Evolutionary conservation across 495 filamentous ascomycete genomes (phyloP), one percentile per base, ranked within the genome.

Genomic region (Acidiella bohemica): DNA sequence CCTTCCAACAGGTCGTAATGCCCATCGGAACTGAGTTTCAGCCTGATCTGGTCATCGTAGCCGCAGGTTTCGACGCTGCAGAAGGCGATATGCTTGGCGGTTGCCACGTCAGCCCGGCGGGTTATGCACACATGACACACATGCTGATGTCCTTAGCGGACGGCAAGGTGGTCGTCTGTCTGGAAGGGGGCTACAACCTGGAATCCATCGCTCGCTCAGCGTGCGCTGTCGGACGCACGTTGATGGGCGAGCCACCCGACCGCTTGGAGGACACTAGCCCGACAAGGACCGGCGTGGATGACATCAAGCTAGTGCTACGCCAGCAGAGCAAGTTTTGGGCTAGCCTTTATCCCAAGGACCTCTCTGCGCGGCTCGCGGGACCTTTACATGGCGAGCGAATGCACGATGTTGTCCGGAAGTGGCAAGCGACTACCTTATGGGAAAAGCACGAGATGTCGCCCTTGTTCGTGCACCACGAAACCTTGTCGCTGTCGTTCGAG

Each of bases 61-160:
- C 92, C 5, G 87, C 90, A 46, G 90, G 90, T 1, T 99, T 99
- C 44, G 90, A 99, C 60, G 90, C 90, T 4, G 90, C 90, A 2
- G 83, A 75, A 30, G 90, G 92, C 6, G 90, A 99, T 59, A 77
- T 82, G 39, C 69, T 99, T 14, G 90, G 90, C 26, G 84, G 78
- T 23, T 99, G 92, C 56, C 85, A 80, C 50, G 88, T 96, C 4
- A 78, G 85, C 0, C 90, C 90, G 0, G 60, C 76, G 17, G 88
- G 92, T 53, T 99, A 96, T 57, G 84, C 85, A 14, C 88, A 96
- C 53, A 96, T 99, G 90, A 95, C 92, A 7, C 83, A 94, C 53
- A 94, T 95, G 87, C 71, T 99, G 13, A 96, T 95, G 86, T 78
- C 80, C 10, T 71, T 99, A n/a, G 87, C 90, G 2, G 67, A 76